These are phyloP conservation scores for Solanum lignicaule DNA, from an alignment of 257 asterid genomes.

Conservation along the genomic window DNA sequence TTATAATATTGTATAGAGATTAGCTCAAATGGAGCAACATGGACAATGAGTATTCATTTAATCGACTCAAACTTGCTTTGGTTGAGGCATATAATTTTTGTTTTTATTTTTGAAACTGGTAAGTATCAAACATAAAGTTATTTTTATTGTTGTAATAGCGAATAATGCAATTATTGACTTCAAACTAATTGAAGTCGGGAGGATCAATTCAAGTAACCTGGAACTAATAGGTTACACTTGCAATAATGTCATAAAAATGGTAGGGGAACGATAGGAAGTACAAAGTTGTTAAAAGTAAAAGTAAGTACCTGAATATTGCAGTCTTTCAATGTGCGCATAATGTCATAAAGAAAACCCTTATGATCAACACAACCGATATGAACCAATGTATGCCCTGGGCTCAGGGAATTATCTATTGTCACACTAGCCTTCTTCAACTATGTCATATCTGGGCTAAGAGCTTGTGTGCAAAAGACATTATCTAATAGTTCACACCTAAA, in stretches of 20 bases:
- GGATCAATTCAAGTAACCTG: neutral
- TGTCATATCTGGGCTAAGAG: constrained; percentile 47
- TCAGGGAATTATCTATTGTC: constrained; percentile 56
- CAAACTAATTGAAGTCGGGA: neutral
- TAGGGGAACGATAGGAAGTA: neutral
- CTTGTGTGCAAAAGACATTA: constrained; percentile 49
- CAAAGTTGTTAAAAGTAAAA: neutral
- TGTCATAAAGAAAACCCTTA: constrained; percentile 81
- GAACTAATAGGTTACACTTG: neutral
- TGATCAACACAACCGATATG: constrained; percentile 75
- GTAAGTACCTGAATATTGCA: constrained; percentile 46
- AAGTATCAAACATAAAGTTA: neutral
- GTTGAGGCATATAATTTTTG: neutral
- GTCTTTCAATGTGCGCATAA: constrained; percentile 68
- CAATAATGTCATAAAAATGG: neutral
- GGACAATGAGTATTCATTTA: neutral
- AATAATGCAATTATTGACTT: neutral
- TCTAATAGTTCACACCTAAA: constrained; percentile 52
- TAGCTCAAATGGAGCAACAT: neutral
- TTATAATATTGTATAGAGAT: neutral
- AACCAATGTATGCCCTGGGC: constrained; percentile 79
- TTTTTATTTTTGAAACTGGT: no score
- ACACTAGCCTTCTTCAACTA: constrained; percentile 54
- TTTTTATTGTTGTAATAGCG: neutral
- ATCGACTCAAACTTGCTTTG: neutral